Base-by-base conservation (phyloP, 768 basidiomycete species). In the Sutorius australiensis region DNA sequence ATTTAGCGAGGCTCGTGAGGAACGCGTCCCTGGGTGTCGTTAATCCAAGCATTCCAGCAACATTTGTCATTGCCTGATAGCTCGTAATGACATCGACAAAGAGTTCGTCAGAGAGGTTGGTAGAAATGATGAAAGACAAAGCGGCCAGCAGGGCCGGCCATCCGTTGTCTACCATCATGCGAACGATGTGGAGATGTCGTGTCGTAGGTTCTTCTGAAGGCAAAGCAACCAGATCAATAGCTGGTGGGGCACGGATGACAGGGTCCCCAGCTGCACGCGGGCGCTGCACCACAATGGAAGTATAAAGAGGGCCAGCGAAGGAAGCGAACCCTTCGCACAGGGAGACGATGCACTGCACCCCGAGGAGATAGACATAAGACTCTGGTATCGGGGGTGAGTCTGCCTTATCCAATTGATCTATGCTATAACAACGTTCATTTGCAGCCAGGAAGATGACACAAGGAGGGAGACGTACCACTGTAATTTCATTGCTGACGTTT, bases 331-430 rank as follows among this genome's bases (percentile, higher is more conserved):
- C 94, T 60, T 94, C 92, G 55, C 88, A 92, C 2, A 99, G 73
- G 0, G 90, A 85, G 28, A 88, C 80, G 9, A 98, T 77, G 62
- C 89, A 94, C 61, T 98, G 94, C 0, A 97, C 80, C 0, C 85
- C 91, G 2, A 99, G 80, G 8, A 99, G 86, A 65, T 95, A 95
- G 57, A 95, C 80, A 66, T 99, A 98, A 4, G 89, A 79, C 53
- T 99, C 97, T 0, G 97, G 95, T 48, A 98, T 94, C 0, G 83
- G 77, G 0, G 97, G 97, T 0, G 94, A 84, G 60, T 99, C 97
- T 0, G 92, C 89, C 69, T 99, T 99, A 74, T 99, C 95, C 12
- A 98, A 82, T 68, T 98, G 97, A 67, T 99, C 95, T 60, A 99
- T 98, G 67, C 95, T 97, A 61, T 5, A 16, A 1, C 8, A 36